Evolutionary conservation across 305 asterid genomes (phyloP), one percentile per base, ranked within the genome.

Genomic region (Fraxinus angustifolia): DNA sequence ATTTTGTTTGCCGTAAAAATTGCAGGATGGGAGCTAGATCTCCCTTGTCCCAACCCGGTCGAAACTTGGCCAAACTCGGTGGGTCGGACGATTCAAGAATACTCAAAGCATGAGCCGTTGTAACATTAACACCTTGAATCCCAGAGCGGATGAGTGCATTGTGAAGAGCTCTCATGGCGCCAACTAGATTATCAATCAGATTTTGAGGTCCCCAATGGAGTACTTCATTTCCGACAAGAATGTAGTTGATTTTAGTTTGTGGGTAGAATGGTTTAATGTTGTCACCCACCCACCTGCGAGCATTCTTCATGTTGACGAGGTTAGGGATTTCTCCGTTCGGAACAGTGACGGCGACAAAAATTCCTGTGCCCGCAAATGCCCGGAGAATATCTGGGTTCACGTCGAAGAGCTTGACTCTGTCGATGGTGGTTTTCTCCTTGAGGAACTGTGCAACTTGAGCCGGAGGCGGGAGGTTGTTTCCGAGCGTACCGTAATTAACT

Each of bases 131-230:
- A 4, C 82, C 85, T 0, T 40, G 35, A n/a, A 93, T 81, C 7
- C 90, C 91, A 38, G 82, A 28, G 16, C 0, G 8, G 21, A 16
- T 6, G 6, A 93, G 87, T 12, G 97, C 94, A 6, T 77, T 4
- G 83, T 94, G 88, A 65, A 94, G 78, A 5, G 86, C 78, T 2
- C 85, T 79, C 95, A 93, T 89, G 67, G 98, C 97, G 26, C 83
- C 6, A 67, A 94, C 98, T 71, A 94, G 91, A 48, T 83, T 85
- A 81, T 90, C 94, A 16, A 79, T 78, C 26, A 91, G 84, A 35
- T 82, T 74, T 85, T 93, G 96, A 0, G 97, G 95, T n/a, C 97
- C 97, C 97, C 97, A 93, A 75, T 92, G 97, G 82, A 94, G 96
- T 70, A 94, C 85, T 40, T 94, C 97, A 82, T 89, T 94, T 1